Base-by-base conservation (phyloP, 176 grass and related monocot genomes). In the bread wheat (Triticum aestivum) region DNA sequence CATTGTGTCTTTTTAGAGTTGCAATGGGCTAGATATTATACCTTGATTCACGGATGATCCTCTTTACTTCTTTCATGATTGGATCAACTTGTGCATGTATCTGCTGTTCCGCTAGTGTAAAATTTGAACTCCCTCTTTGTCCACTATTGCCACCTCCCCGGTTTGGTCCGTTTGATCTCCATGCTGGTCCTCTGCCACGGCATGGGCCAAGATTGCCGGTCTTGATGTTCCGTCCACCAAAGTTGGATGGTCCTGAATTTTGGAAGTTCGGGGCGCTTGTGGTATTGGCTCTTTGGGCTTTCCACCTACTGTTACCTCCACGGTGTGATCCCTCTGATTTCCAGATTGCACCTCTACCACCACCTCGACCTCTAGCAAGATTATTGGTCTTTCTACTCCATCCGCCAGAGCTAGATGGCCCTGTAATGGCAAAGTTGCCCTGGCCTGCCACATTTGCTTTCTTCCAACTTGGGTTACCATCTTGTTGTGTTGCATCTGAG, bases 41-140 rank as follows among this genome's bases (percentile, higher is more conserved):
- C 88, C 88, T 89, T 69, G 88, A 89, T 49, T 85, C 88, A 37
- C 78, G 70, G 14, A 89, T 86, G 47, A 89, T 89, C 70, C 88
- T 89, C 70, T 89, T 89, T 38, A 82, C 88, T 47, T 86, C 78
- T 61, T 90, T 79, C 44, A 74, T 73, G 42, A 90, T 83, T 38
- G 85, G 84, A 45, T 90, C 89, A 4, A 90, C 45, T 58, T 83
- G 74, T 18, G 58, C 75, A 29, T 79, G 64, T 67, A 83, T 87
- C 44, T 73, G 41, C 58, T 84, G 79, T 38, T 90, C 89, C 34
- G 35, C 66, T 74, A 42, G 80, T 74, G 84, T 90, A 64, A 75
- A 87, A 23, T 27, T 79, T 11, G 10, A 37, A 61, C 33, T 79
- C 34, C 44, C 35, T 74, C 26, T 47, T 42, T 74, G 84, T 65